phyloP scores from a whole-genome alignment of 2,329 filamentous ascomycete species.

The Colletotrichum melonis region DNA sequence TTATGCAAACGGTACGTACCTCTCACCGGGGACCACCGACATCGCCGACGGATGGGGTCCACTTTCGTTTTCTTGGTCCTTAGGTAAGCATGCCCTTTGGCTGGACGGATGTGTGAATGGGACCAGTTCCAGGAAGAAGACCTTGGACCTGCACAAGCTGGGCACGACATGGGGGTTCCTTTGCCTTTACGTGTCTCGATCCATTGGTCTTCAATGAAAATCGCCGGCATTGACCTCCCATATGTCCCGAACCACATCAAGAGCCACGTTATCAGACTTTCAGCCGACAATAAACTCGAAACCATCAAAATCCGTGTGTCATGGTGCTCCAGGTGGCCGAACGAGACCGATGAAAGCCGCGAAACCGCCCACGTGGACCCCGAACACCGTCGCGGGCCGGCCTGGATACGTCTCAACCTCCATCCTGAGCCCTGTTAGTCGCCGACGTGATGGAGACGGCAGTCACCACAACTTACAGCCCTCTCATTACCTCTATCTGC shows the following conservation, averaged over 20 bases:
- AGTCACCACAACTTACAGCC: neutral
- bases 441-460: neutral
- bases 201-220: neutral
- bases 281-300: neutral
- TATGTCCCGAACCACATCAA: neutral
- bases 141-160: neutral
- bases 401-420: neutral
- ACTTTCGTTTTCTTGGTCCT: neutral
- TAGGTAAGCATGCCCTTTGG: neutral
- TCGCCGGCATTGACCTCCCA: neutral
- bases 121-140: neutral
- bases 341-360: constrained; percentile 23
- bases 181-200: neutral
- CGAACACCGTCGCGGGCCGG: constrained; percentile 8
- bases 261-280: neutral
- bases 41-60: neutral
- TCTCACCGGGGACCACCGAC: neutral
- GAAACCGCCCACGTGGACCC: constrained; percentile 19
- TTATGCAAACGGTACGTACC: neutral
- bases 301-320: neutral
- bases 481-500: neutral
- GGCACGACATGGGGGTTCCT: neutral
- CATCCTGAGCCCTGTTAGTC: neutral
- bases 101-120: neutral
- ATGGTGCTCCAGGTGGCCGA: neutral